Conservation (phyloP, 768 basidiomycete species). For the Boletus sp. region DNA sequence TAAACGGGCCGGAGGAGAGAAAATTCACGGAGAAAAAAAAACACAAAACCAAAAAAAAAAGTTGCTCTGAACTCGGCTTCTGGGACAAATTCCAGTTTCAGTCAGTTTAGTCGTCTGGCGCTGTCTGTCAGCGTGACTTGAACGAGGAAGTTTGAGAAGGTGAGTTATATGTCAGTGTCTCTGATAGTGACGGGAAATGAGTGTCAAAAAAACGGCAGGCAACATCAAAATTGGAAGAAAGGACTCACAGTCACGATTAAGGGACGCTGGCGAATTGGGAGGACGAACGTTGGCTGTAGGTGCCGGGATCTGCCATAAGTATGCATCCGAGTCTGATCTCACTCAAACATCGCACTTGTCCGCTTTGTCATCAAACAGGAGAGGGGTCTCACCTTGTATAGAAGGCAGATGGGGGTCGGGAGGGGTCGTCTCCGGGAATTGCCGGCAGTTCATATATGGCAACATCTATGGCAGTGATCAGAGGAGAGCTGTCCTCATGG, state of each 20-base stretch:
- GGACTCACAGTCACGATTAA: slow-evolving; percentile 7
- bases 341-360: not conserved
- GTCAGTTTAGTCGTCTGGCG: slow-evolving; percentile 1
- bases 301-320: slow-evolving; percentile 15
- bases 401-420: slow-evolving; percentile 10
- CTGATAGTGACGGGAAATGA: slow-evolving; percentile 1
- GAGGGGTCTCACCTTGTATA: slow-evolving; percentile 6
- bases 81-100: not conserved
- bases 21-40: not conserved
- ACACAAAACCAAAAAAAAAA: not conserved
- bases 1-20: slow-evolving; percentile 10
- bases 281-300: slow-evolving; percentile 25
- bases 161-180: slow-evolving; percentile 7
- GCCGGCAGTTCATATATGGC: slow-evolving; percentile 9
- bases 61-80: not conserved
- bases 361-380: not conserved
- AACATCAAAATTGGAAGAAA: slow-evolving; percentile 10
- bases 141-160: not conserved
- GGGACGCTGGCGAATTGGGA: slow-evolving; percentile 18
- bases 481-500: not conserved
- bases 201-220: slow-evolving; percentile 17
- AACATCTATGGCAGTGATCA: not conserved
- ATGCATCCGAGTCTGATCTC: slow-evolving; percentile 7
- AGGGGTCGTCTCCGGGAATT: slow-evolving; percentile 15
- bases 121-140: slow-evolving; percentile 3